Conservation (phyloP, 164 flowering plant genomes). For the Stephania japonica region DNA sequence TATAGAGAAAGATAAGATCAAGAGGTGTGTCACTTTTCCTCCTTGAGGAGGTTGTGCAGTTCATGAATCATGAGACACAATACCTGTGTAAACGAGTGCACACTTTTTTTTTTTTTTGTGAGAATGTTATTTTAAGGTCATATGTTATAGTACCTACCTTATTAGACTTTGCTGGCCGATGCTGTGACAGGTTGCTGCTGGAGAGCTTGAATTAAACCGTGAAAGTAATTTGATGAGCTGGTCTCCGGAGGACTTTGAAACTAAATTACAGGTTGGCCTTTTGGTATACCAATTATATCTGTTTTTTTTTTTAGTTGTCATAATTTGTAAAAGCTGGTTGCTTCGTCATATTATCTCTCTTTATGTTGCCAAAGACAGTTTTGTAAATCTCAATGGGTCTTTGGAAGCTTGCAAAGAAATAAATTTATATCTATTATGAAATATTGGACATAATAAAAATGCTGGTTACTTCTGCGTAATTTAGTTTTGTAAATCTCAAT, state of each 20-base stretch:
- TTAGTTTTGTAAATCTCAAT: background rate
- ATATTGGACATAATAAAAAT: background rate
- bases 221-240: slow-evolving; percentile 78
- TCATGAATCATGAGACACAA: too few relatives aligned
- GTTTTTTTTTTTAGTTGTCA: background rate
- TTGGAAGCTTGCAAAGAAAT: background rate
- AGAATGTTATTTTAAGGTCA: too few relatives aligned
- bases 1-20: background rate
- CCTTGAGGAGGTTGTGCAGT: too few relatives aligned
- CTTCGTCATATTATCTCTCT: background rate
- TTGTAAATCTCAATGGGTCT: background rate
- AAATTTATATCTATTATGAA: too few relatives aligned
- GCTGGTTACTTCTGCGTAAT: background rate
- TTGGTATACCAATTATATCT: background rate
- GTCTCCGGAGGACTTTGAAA: slow-evolving; percentile 92
- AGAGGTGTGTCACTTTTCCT: too few relatives aligned
- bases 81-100: too few relatives aligned
- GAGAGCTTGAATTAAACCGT: slow-evolving; percentile 86
- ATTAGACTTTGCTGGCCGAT: background rate
- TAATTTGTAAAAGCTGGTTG: background rate
- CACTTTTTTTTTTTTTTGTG: too few relatives aligned
- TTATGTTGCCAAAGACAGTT: background rate
- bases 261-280: slow-evolving; percentile 69
- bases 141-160: background rate
- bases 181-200: slow-evolving; percentile 79